These are phyloP conservation scores for Dentiscutata heterogama DNA, from an alignment of 371 early-diverging fungal genomes.

Conservation along the genomic window DNA sequence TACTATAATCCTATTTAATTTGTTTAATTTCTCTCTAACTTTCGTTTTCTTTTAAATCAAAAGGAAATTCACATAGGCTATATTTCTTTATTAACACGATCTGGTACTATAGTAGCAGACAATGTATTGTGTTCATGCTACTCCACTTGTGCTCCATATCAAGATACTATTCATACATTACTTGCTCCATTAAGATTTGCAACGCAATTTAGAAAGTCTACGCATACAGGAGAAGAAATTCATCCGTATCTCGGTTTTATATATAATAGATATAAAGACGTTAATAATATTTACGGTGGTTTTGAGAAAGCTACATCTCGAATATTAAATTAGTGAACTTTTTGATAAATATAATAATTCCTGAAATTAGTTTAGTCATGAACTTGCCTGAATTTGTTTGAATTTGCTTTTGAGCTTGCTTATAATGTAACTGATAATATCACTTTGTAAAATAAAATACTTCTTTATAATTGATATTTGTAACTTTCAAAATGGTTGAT, in stretches of 20 bases:
- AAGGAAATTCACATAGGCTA: constrained; percentile 28
- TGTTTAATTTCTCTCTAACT: neutral
- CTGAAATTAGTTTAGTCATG: no score
- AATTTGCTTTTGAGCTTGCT: no score
- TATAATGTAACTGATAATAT: no score
- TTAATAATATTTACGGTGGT: neutral
- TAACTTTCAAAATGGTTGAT: no score
- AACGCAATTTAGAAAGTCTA: neutral
- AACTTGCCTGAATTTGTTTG: no score
- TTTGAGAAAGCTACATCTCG: neutral
- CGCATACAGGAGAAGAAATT: neutral
- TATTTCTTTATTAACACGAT: constrained; percentile 33
- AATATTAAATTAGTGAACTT: no score
- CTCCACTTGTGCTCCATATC: constrained; percentile 1
- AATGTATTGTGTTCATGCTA: constrained; percentile 36
- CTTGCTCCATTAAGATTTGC: neutral
- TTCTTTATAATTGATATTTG: no score
- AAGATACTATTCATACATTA: constrained; percentile 25
- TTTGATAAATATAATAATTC: no score
- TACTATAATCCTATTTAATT: neutral
- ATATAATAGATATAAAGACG: neutral
- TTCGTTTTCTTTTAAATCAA: neutral
- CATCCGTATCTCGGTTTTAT: neutral
- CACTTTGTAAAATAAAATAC: no score
- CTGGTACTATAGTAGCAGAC: constrained; percentile 40